Conservation (phyloP, 352 stramenopile genomes). For the Globisporangium mamillatum region DNA sequence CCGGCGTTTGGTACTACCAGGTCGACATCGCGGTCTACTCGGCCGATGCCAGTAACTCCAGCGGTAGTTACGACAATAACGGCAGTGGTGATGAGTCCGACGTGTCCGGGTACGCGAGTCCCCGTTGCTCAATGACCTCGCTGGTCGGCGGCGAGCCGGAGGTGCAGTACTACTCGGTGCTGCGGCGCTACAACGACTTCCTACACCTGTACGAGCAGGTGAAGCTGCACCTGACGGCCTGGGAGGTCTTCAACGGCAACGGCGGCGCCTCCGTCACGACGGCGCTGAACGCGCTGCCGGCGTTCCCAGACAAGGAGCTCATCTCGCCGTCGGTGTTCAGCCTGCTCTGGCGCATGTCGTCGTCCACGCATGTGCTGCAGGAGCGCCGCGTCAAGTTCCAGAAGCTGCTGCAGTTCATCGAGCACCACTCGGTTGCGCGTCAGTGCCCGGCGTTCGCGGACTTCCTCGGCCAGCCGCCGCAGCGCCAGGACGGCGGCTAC, state of each 20-base stretch:
- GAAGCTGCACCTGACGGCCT: slow-evolving; percentile 20
- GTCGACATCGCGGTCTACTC: slow-evolving; percentile 48
- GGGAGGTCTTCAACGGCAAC: slow-evolving; percentile 14
- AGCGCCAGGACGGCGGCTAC: slow-evolving; percentile 57
- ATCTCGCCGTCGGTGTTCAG: slow-evolving; percentile 46
- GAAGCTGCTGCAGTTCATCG: slow-evolving; percentile 53
- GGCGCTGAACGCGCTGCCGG: slow-evolving; percentile 21
- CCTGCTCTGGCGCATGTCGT: slow-evolving; percentile 45
- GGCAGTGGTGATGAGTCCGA: slow-evolving; percentile 23
- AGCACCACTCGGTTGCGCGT: slow-evolving; percentile 42
- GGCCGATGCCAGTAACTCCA: slow-evolving; percentile 14
- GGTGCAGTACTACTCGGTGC: slow-evolving; percentile 55
- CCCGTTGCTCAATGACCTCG: slow-evolving; percentile 1
- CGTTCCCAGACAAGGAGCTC: slow-evolving; percentile 59
- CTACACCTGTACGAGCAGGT: slow-evolving; percentile 50
- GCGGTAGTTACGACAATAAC: slow-evolving; percentile 12
- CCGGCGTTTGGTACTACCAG: slow-evolving; percentile 69
- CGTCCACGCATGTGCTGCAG: slow-evolving; percentile 45
- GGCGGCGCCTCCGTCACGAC: too few relatives aligned
- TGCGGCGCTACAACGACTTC: slow-evolving; percentile 70
- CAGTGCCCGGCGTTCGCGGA: slow-evolving; percentile 32
- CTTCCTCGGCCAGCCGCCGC: slow-evolving; percentile 62
- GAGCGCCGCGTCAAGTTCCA: slow-evolving; percentile 54
- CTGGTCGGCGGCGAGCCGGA: slow-evolving; percentile 10
- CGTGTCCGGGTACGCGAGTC: slow-evolving; percentile 7